Evolutionary conservation across 2,329 filamentous ascomycete genomes (phyloP).

Genomic region (Verticillium isaacii): DNA sequence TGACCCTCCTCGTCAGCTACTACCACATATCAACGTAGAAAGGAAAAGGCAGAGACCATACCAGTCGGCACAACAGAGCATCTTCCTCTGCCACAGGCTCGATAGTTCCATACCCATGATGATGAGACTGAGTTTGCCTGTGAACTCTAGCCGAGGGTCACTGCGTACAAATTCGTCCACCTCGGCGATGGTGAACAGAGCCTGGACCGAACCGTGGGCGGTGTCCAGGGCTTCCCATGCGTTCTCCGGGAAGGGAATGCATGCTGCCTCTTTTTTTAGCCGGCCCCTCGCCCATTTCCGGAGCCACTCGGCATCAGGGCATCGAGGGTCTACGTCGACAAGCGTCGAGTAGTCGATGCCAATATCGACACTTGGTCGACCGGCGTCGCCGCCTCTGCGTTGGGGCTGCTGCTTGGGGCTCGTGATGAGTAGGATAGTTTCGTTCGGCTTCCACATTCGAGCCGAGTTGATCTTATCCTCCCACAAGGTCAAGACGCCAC

Average conservation of each 20-base stretch:
- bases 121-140: slow-evolving; percentile 32
- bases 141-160: slow-evolving; percentile 25
- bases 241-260: slow-evolving; percentile 39
- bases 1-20: slow-evolving; percentile 12
- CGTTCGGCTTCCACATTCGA: slow-evolving; percentile 37
- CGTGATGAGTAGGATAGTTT: slow-evolving; percentile 45
- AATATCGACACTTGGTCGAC: slow-evolving; percentile 7
- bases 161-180: slow-evolving; percentile 34
- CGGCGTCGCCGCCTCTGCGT: neutral
- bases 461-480: slow-evolving; percentile 40
- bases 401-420: slow-evolving; percentile 26
- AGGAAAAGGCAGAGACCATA: slow-evolving; percentile 14
- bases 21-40: neutral
- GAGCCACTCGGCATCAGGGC: slow-evolving; percentile 49
- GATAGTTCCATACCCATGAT: slow-evolving; percentile 24
- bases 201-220: slow-evolving; percentile 23
- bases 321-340: slow-evolving; percentile 50
- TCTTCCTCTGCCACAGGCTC: slow-evolving; percentile 22
- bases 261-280: slow-evolving; percentile 43
- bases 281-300: slow-evolving; percentile 40
- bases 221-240: slow-evolving; percentile 30
- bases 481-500: slow-evolving; percentile 50
- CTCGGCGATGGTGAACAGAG: slow-evolving; percentile 36
- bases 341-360: slow-evolving; percentile 36
- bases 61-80: slow-evolving; percentile 36